phyloP scores from a whole-genome alignment of 345 rosid genomes.

The Nasturtium officinale region DNA sequence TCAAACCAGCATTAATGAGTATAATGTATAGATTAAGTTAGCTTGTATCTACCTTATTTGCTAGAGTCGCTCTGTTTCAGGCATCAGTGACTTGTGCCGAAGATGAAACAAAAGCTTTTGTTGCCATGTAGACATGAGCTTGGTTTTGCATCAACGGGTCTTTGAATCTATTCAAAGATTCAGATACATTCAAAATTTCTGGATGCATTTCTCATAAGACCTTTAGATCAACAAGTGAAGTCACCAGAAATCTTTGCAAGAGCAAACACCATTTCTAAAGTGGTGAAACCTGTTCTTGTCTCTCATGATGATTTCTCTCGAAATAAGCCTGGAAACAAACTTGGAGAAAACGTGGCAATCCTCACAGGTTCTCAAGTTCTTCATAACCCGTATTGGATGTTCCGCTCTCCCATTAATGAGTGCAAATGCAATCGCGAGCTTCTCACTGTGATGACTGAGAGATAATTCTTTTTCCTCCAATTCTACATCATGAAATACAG shows the following conservation, averaged over 20 bases:
- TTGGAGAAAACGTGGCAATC: conserved; percentile 71
- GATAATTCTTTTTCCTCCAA: conserved; percentile 63
- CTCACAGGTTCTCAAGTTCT: conserved; percentile 72
- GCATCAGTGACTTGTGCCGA: conserved; percentile 12
- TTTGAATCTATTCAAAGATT: neutral
- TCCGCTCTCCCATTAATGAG: conserved; percentile 44
- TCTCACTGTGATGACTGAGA: conserved; percentile 62
- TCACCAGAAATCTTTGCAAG: conserved; percentile 76
- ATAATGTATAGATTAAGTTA: conserved; percentile 7
- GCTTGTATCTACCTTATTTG: conserved; percentile 13
- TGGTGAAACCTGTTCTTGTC: conserved; percentile 76
- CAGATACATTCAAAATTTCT: neutral
- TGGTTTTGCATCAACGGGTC: conserved; percentile 21
- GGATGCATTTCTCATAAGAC: conserved; percentile 25
- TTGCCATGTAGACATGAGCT: conserved; percentile 17
- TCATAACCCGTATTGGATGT: conserved; percentile 54
- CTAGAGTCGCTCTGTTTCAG: conserved; percentile 9
- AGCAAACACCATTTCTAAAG: conserved; percentile 58
- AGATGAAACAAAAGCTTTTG: conserved; percentile 25
- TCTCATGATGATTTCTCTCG: conserved; percentile 61
- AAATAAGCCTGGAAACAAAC: conserved; percentile 53
- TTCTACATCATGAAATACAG: conserved; percentile 64
- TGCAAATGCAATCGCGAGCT: conserved; percentile 62
- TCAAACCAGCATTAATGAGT: neutral
- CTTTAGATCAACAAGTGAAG: conserved; percentile 14